Percentiles rank a stretch among this genome's conserved stretches.
Conservation (phyloP, 352 stramenopile genomes). For the Globisporangium ultimum region DNA sequence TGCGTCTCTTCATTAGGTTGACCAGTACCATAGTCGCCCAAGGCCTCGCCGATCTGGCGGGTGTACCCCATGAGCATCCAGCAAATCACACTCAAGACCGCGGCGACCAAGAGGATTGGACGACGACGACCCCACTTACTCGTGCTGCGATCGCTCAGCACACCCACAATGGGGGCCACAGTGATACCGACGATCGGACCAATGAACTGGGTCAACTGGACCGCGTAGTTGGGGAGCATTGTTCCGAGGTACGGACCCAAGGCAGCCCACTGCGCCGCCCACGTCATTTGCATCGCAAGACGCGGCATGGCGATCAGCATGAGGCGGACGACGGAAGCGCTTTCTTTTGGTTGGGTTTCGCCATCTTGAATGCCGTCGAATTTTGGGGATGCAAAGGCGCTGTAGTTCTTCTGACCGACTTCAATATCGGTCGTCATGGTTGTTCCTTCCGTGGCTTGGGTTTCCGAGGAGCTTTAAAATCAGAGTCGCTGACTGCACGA, state of each 20-base stretch:
- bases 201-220: constrained; percentile 75
- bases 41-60: constrained; percentile 47
- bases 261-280: constrained; percentile 72
- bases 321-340: no score
- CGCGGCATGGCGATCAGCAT: no score
- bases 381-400: not conserved
- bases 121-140: constrained; percentile 57
- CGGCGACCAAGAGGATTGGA: constrained; percentile 57
- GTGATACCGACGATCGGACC: constrained; percentile 65
- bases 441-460: not conserved
- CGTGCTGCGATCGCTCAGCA: constrained; percentile 60
- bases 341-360: no score
- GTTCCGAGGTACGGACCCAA: constrained; percentile 66
- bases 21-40: constrained; percentile 43
- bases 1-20: no score
- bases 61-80: constrained; percentile 75
- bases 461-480: no score
- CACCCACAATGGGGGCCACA: constrained; percentile 61
- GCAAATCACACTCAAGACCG: constrained; percentile 51
- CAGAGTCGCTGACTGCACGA: no score
- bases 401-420: not conserved
- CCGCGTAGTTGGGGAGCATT: constrained; percentile 53
- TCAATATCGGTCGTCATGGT: constrained; percentile 1
- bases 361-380: no score
- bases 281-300: constrained; percentile 75